Evolutionary conservation across 2,329 filamentous ascomycete species (phyloP).

Genomic region (Talaromyces sp.): DNA sequence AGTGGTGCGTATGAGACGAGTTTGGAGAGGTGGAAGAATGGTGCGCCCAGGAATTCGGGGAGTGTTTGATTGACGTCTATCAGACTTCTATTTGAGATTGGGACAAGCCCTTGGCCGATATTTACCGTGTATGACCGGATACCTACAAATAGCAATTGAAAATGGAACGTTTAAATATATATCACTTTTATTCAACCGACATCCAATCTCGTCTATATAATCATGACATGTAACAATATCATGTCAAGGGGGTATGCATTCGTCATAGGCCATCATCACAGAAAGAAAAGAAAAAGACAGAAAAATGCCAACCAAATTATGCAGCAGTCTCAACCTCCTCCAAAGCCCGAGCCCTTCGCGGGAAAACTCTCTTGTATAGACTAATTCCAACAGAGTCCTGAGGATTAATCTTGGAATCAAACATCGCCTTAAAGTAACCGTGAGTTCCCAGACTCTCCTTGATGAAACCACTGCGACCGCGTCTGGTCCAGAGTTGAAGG

Average conservation of each 20-base stretch:
- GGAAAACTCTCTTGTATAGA: slow-evolving; percentile 82
- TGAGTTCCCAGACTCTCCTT: slow-evolving; percentile 95
- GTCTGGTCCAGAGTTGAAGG: slow-evolving; percentile 86
- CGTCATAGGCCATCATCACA: slow-evolving; percentile 11
- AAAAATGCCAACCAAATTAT: background rate
- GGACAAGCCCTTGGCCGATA: background rate
- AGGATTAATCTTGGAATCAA: slow-evolving; percentile 93
- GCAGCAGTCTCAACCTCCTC: slow-evolving; percentile 28
- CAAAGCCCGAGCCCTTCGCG: slow-evolving; percentile 62
- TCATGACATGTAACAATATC: slow-evolving; percentile 9
- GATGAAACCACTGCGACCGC: slow-evolving; percentile 84
- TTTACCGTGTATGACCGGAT: background rate
- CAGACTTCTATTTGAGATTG: slow-evolving; percentile 14
- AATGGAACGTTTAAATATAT: background rate
- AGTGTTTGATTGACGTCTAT: slow-evolving; percentile 26
- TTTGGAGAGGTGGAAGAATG: slow-evolving; percentile 46
- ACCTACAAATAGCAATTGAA: background rate
- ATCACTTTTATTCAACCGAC: background rate
- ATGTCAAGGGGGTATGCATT: slow-evolving; percentile 15
- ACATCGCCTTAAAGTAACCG: slow-evolving; percentile 99
- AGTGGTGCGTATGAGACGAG: slow-evolving; percentile 66
- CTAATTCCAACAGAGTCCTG: slow-evolving; percentile 92
- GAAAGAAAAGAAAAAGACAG: background rate
- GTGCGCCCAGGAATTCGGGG: slow-evolving; percentile 39
- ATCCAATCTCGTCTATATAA: slow-evolving; percentile 4